Conservation (phyloP, 2,329 filamentous ascomycete genomes). For the Phyllosticta capitalensis region DNA sequence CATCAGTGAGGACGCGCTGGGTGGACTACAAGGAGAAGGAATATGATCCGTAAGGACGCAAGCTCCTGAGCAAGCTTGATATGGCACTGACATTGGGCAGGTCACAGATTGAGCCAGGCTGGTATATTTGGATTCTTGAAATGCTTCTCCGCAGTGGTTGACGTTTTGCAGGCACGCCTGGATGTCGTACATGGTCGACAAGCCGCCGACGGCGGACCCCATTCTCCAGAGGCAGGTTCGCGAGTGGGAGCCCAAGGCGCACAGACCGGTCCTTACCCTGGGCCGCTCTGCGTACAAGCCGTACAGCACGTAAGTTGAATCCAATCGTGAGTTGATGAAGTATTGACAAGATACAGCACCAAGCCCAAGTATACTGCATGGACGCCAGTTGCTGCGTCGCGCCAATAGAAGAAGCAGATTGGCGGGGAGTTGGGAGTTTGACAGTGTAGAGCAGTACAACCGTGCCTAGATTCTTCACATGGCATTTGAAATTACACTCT, state of each 20-base stretch:
- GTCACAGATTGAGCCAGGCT: conserved; percentile 84
- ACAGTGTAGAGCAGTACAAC: background rate
- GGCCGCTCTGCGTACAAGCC: conserved; percentile 77
- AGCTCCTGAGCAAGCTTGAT: background rate
- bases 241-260: conserved; percentile 65
- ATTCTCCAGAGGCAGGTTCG: conserved; percentile 58
- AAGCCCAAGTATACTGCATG: conserved; percentile 42
- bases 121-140: conserved; percentile 37
- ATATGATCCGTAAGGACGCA: conserved; percentile 56
- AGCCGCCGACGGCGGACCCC: conserved; percentile 68
- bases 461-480: background rate
- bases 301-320: conserved; percentile 75
- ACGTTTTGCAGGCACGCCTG: conserved; percentile 62
- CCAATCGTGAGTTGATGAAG: background rate
- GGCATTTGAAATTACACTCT: background rate
- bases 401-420: conserved; percentile 14
- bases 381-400: conserved; percentile 37
- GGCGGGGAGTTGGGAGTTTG: background rate
- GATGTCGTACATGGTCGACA: conserved; percentile 90
- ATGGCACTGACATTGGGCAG: conserved; percentile 37
- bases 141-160: background rate
- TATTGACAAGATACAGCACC: conserved; percentile 25
- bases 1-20: conserved; percentile 83
- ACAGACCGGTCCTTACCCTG: conserved; percentile 66
- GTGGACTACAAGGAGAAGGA: conserved; percentile 91